Evolutionary conservation across 495 filamentous ascomycete genomes (phyloP), one percentile per base, ranked within the genome.

Genomic region (Tricharina praecox): DNA sequence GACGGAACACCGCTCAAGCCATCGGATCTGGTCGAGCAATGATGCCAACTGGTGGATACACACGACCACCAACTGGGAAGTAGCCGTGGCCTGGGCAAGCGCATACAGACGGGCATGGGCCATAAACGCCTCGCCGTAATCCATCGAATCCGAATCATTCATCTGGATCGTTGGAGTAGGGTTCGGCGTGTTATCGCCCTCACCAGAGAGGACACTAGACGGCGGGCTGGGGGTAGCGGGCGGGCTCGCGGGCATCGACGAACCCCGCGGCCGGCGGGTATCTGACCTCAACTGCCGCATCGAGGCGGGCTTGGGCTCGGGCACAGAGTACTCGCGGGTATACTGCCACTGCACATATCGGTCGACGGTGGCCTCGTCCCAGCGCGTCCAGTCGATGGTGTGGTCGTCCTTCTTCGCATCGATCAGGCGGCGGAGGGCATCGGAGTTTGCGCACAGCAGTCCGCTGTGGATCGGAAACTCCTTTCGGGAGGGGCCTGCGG

Each of bases 301-400:
- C 5, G 28, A 8, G 5, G 43, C 28, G n/a, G 43, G 24, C 30
- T 46, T 35, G 1, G 30, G 30, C 7, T 11, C 43, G 2, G 43
- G 43, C 10, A 33, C 25, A 11, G 10, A 7, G 25, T 46, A 46
- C 19, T 46, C 43, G 7, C 20, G 13, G 8, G 43, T 46, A 23
- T 46, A 46, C 28, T 33, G 43, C 26, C 25, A 46, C 23, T 46
- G 26, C 26, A 46, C 26, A 34, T n/a, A 46, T 5, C 43, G 43
- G 3, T 10, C 5, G 43, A 46, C 43, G 19, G 43, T 46, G 15
- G 18, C 26, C 25, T 33, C 43, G n/a, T 46, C 43, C 25, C 25
- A 46, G n/a, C 35, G 43, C 16, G 33, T 28, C 43, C 43, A 46
- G 18, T 16, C 16, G n/a, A 46, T 46, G 11, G 26, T 46, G n/a